phyloP scores from a whole-genome alignment of 768 basidiomycete genomes.

The Leccinum boreale region DNA sequence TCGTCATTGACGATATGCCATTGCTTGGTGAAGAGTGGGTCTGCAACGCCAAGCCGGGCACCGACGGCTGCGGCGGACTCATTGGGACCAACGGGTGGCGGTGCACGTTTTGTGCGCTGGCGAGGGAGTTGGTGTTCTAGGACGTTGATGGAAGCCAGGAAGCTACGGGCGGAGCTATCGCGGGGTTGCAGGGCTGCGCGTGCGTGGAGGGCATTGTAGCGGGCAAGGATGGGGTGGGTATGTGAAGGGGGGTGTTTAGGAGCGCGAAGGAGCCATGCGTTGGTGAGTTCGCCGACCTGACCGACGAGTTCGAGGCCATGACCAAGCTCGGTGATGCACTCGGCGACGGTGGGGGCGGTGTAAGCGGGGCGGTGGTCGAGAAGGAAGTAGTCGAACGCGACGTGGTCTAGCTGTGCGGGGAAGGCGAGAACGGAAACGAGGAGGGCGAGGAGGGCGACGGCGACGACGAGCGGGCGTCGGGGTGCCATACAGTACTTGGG shows the following conservation, averaged over 20 bases:
- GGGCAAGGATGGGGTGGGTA: conserved; percentile 40
- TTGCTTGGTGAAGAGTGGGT: conserved; percentile 81
- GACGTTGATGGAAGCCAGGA: conserved; percentile 57
- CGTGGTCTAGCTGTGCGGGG: conserved; percentile 46
- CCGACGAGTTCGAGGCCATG: conserved; percentile 88
- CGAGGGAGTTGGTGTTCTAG: conserved; percentile 64
- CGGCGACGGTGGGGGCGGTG: conserved; percentile 52
- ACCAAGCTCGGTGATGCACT: conserved; percentile 58
- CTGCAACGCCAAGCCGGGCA: conserved; percentile 61
- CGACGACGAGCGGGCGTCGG: conserved; percentile 8
- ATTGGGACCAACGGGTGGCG: conserved; percentile 49
- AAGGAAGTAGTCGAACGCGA: conserved; percentile 80
- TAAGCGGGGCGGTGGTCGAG: conserved; percentile 58
- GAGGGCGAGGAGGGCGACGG: conserved; percentile 5
- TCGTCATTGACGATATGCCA: conserved; percentile 96
- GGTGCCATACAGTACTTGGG: conserved; percentile 8
- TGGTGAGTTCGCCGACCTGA: conserved; percentile 74
- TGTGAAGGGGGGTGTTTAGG: conserved; percentile 32
- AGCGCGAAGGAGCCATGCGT: conserved; percentile 80
- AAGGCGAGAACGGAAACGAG: conserved; percentile 1
- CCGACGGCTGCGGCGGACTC: conserved; percentile 46
- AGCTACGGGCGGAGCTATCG: conserved; percentile 34
- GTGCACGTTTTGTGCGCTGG: conserved; percentile 70
- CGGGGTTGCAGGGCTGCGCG: conserved; percentile 35
- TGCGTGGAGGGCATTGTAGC: conserved; percentile 43